Evolutionary conservation across 192 early-diverging fungal species (phyloP).

Genomic region (Coemansia sp.): DNA sequence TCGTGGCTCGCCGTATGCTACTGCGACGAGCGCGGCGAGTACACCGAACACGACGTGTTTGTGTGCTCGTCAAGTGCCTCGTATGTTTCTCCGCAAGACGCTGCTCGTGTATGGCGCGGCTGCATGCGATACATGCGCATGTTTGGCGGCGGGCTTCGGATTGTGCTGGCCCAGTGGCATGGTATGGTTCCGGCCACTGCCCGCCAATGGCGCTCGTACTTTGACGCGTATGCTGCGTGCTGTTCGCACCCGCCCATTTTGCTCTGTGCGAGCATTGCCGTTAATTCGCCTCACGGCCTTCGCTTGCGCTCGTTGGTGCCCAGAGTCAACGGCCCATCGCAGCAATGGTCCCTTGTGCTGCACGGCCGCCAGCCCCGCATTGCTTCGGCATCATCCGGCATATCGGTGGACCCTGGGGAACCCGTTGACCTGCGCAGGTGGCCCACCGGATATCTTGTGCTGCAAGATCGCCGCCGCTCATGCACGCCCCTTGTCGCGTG

Average conservation of each 20-base stretch:
- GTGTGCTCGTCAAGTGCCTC: not conserved
- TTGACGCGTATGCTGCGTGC: constrained; percentile 8
- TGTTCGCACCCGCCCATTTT: constrained; percentile 1
- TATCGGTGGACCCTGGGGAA: not conserved
- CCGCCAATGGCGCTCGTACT: constrained; percentile 24
- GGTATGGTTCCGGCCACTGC: constrained; percentile 33
- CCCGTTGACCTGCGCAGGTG: constrained; percentile 3
- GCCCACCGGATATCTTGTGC: constrained; percentile 47
- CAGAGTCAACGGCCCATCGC: not conserved
- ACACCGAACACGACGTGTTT: constrained; percentile 43
- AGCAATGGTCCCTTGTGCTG: constrained; percentile 47
- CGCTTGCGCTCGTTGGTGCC: not conserved
- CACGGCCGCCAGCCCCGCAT: constrained; percentile 38
- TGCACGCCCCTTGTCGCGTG: constrained; percentile 20
- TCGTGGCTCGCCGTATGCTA: constrained; percentile 44
- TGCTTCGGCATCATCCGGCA: constrained; percentile 5
- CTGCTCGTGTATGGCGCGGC: constrained; percentile 39
- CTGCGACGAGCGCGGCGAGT: constrained; percentile 55
- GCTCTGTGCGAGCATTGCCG: constrained; percentile 25
- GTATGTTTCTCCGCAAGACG: not conserved
- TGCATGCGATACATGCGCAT: constrained; percentile 37
- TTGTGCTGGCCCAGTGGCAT: constrained; percentile 45
- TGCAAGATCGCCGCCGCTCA: constrained; percentile 13
- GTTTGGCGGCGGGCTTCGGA: constrained; percentile 31
- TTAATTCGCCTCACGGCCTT: constrained; percentile 24